A percentile compares a stretch with the other conserved stretches of the same genome.
These are phyloP conservation scores for Penicillium concentricum DNA, from an alignment of 2,329 filamentous ascomycete species.

Conservation along the genomic window DNA sequence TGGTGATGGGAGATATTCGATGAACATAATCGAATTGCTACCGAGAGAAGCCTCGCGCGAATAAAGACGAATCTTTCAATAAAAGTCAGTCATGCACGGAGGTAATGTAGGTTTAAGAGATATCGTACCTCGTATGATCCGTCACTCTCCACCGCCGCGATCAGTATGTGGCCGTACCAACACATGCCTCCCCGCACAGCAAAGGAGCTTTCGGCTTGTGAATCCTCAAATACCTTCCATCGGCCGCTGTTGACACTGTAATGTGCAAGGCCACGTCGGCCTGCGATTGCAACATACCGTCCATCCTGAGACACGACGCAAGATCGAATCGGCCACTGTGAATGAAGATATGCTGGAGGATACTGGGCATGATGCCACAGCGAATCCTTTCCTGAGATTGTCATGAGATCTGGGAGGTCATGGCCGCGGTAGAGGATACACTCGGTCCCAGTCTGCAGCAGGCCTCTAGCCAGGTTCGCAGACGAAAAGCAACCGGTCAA, in stretches of 20 bases:
- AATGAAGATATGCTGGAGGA: slow-evolving; percentile 77
- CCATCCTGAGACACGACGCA: slow-evolving; percentile 89
- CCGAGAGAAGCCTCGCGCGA: slow-evolving; percentile 81
- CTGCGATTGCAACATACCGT: slow-evolving; percentile 94
- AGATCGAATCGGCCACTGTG: slow-evolving; percentile 90
- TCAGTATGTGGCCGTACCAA: slow-evolving; percentile 94
- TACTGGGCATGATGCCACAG: slow-evolving; percentile 94
- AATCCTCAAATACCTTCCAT: slow-evolving; percentile 91
- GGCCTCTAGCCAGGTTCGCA: slow-evolving; percentile 83
- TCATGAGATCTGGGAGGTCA: slow-evolving; percentile 83
- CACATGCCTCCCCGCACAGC: slow-evolving; percentile 94
- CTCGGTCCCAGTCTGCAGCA: slow-evolving; percentile 83
- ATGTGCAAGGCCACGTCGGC: slow-evolving; percentile 84
- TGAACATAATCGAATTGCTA: slow-evolving; percentile 69
- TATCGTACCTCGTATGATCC: slow-evolving; percentile 67
- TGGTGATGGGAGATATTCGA: slow-evolving; percentile 75
- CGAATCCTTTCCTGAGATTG: slow-evolving; percentile 86
- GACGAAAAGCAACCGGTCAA: slow-evolving; percentile 87
- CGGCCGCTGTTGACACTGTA: slow-evolving; percentile 92
- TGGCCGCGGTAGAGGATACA: slow-evolving; percentile 93
- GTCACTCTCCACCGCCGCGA: slow-evolving; percentile 87
- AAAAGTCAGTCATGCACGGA: slow-evolving; percentile 15
- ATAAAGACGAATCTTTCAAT: slow-evolving; percentile 71
- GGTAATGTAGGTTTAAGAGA: background rate
- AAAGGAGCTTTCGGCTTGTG: slow-evolving; percentile 82